Conservation (phyloP, 83 land plant species). For the Thuja plicata region DNA sequence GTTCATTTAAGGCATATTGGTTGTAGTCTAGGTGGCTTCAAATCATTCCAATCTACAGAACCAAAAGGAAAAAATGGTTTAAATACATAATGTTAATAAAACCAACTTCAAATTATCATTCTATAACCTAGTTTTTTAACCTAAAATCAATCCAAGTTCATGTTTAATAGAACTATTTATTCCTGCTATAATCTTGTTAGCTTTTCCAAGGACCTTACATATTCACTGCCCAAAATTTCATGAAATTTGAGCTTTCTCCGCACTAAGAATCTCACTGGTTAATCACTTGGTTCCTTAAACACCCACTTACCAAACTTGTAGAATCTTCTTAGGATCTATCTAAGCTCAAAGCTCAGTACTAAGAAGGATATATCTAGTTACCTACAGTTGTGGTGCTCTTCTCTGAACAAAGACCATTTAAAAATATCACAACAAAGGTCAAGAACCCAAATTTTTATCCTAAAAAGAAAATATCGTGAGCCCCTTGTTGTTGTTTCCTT, state of each 20-base stretch:
- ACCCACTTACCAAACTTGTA: neutral
- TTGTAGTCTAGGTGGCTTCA: conserved; percentile 7
- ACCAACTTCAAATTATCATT: neutral
- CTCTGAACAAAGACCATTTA: conserved; percentile 3
- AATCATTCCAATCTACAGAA: conserved; percentile 2
- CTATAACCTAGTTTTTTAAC: neutral
- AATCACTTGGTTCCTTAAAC: neutral
- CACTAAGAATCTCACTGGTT: neutral
- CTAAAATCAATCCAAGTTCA: neutral
- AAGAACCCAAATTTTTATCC: neutral
- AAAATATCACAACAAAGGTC: neutral
- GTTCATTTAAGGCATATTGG: neutral
- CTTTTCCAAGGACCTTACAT: neutral
- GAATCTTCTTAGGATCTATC: neutral
- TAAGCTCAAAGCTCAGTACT: neutral
- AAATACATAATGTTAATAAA: neutral
- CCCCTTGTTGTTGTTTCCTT: too few species aligned
- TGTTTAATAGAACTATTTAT: neutral
- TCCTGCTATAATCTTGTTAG: neutral
- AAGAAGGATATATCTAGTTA: conserved; percentile 2
- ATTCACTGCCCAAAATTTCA: neutral
- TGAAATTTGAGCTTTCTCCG: neutral
- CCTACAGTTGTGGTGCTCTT: neutral
- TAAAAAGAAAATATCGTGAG: neutral
- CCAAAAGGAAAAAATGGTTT: neutral